Conservation (phyloP, 2,329 filamentous ascomycete genomes). For the Colletotrichum agaves region DNA sequence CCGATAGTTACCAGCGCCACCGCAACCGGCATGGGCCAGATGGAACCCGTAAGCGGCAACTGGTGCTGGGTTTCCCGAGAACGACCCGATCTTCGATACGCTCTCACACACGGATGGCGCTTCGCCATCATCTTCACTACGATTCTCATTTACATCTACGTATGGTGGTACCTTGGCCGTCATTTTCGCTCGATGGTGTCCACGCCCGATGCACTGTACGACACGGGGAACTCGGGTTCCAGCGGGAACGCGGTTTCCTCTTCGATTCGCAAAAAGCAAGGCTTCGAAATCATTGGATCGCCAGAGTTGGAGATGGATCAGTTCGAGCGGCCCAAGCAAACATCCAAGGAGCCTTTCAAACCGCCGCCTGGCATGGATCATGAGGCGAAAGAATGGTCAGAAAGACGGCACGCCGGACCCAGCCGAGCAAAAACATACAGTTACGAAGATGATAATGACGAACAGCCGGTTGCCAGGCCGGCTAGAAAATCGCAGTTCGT, state of each 20-base stretch:
- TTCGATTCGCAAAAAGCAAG: conserved; percentile 28
- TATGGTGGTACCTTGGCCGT: conserved; percentile 49
- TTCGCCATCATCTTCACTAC: conserved; percentile 54
- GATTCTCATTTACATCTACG: conserved; percentile 54
- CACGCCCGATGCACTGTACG: conserved; percentile 24
- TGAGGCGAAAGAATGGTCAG: conserved; percentile 3
- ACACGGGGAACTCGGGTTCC: conserved; percentile 3
- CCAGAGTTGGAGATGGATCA: conserved; percentile 26
- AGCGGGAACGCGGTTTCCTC: conserved; percentile 17
- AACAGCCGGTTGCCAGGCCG: background rate
- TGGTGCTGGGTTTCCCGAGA: conserved; percentile 59
- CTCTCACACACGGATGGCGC: conserved; percentile 57
- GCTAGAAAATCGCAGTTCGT: background rate
- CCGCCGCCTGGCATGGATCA: background rate
- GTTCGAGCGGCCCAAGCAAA: conserved; percentile 26
- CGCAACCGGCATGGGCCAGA: conserved; percentile 45
- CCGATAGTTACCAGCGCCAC: conserved; percentile 50
- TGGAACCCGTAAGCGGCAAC: conserved; percentile 52
- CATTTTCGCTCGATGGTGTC: conserved; percentile 39
- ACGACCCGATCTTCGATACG: conserved; percentile 54
- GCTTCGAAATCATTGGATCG: conserved; percentile 4
- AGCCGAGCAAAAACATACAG: background rate
- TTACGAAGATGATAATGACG: background rate
- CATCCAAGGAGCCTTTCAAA: background rate
- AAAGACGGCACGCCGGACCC: background rate